A percentile compares a stretch with the other conserved stretches of the same genome.
Evolutionary conservation across 1,284 basidiomycete genomes (phyloP).

Genomic region (Ustilago cynodontis): DNA sequence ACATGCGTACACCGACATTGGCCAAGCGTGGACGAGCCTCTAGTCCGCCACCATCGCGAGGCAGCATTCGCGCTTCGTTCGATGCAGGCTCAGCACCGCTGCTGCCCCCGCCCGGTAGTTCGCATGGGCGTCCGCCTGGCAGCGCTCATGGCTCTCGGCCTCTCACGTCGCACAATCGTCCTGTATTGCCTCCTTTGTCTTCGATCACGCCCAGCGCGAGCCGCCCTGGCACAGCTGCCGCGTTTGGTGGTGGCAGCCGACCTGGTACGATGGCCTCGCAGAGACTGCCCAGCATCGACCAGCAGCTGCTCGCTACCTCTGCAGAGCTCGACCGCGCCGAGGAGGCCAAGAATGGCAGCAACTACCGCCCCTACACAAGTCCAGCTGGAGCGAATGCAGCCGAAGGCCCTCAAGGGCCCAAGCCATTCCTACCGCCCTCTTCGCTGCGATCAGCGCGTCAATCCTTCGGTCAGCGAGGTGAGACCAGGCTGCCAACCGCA

Average conservation of each 20-base stretch:
- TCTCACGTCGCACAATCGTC: conserved; percentile 50
- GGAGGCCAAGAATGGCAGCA: conserved; percentile 23
- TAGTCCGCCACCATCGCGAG: conserved; percentile 49
- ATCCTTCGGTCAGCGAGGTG: conserved; percentile 33
- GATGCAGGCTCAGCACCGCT: conserved; percentile 35
- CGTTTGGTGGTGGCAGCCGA: conserved; percentile 28
- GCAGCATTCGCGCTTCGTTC: conserved; percentile 38
- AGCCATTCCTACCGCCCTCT: conserved; percentile 42
- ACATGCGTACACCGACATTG: conserved; percentile 56
- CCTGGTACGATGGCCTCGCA: conserved; percentile 35
- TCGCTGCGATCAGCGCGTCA: conserved; percentile 35
- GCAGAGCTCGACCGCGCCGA: conserved; percentile 38
- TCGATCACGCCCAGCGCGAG: conserved; percentile 52
- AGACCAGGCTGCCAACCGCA: conserved; percentile 18
- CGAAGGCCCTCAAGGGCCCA: conserved; percentile 17
- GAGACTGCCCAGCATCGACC: conserved; percentile 52
- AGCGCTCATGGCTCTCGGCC: conserved; percentile 46
- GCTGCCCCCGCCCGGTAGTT: conserved; percentile 49
- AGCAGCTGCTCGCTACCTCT: conserved; percentile 45
- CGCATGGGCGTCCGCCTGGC: conserved; percentile 48
- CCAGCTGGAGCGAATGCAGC: conserved; percentile 38
- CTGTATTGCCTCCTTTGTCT: conserved; percentile 57
- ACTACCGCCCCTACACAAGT: conserved; percentile 40
- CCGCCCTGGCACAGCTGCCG: conserved; percentile 55
- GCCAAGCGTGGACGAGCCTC: conserved; percentile 36